These are phyloP conservation scores for Cicer bijugum DNA, from an alignment of 306 rosid species.

Conservation along the genomic window DNA sequence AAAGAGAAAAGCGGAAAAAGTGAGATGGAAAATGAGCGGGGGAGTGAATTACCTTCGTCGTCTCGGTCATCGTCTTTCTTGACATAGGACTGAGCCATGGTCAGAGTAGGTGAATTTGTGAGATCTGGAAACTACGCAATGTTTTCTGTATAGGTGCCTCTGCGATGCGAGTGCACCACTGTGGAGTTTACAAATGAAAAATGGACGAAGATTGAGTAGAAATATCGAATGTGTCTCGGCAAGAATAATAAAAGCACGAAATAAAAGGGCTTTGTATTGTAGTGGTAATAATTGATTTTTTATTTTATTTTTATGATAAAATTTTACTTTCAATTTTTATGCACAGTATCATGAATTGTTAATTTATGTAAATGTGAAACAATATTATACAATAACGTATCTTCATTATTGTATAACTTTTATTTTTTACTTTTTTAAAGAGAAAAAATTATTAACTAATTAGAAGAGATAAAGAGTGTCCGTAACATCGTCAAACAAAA, in stretches of 20 bases:
- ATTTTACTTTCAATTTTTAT: no score
- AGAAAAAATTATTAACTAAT: no score
- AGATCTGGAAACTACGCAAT: slow-evolving; percentile 57
- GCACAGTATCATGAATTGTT: no score
- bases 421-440: no score
- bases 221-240: not conserved
- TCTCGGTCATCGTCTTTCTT: slow-evolving; percentile 99
- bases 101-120: slow-evolving; percentile 44
- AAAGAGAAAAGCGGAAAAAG: slow-evolving; percentile 1
- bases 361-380: no score
- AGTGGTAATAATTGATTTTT: not conserved
- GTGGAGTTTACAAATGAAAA: slow-evolving; percentile 30
- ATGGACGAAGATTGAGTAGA: slow-evolving; percentile 9
- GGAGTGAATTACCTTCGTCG: slow-evolving; percentile 73
- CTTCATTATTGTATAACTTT: no score
- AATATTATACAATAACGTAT: no score
- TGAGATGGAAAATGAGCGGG: slow-evolving; percentile 12
- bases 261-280: not conserved
- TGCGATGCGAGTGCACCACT: slow-evolving; percentile 52
- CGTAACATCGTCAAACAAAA: no score
- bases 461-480: no score
- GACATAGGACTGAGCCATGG: slow-evolving; percentile 93
- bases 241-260: slow-evolving; percentile 11
- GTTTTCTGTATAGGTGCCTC: slow-evolving; percentile 36
- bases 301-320: no score